These are phyloP conservation scores for Penicillium odoratum DNA, from an alignment of 495 filamentous ascomycete species.

Conservation along the genomic window DNA sequence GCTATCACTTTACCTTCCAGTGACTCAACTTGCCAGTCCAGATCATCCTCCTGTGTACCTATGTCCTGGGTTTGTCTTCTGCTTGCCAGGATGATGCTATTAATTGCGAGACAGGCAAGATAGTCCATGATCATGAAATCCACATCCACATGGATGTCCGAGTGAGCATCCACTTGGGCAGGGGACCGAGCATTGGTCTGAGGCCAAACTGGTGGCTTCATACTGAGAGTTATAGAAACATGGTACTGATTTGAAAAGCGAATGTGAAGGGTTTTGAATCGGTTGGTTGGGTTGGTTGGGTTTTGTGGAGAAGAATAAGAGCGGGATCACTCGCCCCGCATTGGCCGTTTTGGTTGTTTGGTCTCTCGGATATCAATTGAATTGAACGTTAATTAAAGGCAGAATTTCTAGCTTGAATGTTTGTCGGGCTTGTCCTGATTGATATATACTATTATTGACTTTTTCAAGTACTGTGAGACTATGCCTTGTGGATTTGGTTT, in stretches of 20 bases:
- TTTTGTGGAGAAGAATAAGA: background rate
- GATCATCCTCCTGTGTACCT: constrained; percentile 3
- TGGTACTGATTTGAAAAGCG: background rate
- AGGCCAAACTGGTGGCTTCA: background rate
- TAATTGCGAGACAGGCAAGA: constrained; percentile 44
- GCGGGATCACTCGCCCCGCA: background rate
- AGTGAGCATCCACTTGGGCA: constrained; percentile 10
- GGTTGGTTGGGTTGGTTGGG: background rate
- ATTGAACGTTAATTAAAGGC: too few species aligned
- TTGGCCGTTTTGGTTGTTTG: background rate
- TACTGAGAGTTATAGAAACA: background rate
- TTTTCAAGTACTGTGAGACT: too few species aligned
- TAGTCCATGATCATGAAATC: constrained; percentile 58
- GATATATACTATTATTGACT: too few species aligned
- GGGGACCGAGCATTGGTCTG: background rate
- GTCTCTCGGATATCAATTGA: too few species aligned
- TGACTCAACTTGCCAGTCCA: constrained; percentile 25
- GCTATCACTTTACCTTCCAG: constrained; percentile 23
- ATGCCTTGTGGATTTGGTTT: too few species aligned
- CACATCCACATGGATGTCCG: constrained; percentile 39
- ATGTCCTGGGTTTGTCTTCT: background rate
- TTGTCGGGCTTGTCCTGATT: too few species aligned
- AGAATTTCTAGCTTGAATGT: too few species aligned
- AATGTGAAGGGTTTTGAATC: background rate
- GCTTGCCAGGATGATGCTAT: constrained; percentile 25